Base-by-base conservation (phyloP, 2,329 filamentous ascomycete genomes). In the Tympanopsis confertula region DNA sequence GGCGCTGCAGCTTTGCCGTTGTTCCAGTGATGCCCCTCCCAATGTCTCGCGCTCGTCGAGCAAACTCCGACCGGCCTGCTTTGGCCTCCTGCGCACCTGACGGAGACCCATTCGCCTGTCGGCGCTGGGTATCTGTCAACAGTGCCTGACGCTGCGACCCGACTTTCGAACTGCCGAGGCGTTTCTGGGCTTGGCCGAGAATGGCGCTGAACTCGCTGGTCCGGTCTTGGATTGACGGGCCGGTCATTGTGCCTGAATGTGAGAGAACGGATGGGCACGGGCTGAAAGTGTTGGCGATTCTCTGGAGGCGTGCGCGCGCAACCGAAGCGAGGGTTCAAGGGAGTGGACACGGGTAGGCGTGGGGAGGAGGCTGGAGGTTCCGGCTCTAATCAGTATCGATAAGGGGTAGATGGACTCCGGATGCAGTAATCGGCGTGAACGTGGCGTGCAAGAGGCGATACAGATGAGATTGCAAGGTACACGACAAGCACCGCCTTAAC, bases 161-260 rank as follows among this genome's bases (percentile, higher is more conserved):
- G 37, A 82, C 69, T 63, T 93, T 94, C 42, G 75, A 77, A 10
- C 80, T 72, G 20, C 79, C 78, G 52, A 91, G 78, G 45, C 80
- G 75, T 54, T 81, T 83, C 62, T 94, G 86, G 37, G 86, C 84
- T 56, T 94, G 86, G 35, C 75, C 69, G 44, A 96, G 76, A 52
- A 96, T 93, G 45, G 87, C 84, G 57, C 81, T 82, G 71, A 98
- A 98, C 70, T 98, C 91, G 54, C 78, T 74, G 41, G 91, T 98
- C 54, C 91, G 86, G 66, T 98, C 91, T 68, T 98, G 91, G 58
- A 96, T 94, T 37, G 87, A 89, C 42, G 70, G 57, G 54, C 77
- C 69, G 40, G 74, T 74, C 76, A 81, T 81, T 37, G 43, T 56
- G 55, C 35, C 7, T 36, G 30, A 28, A n/a, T n/a, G n/a, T n/a